A percentile compares a stretch with the other conserved stretches of the same genome.
These are phyloP conservation scores for Acanthamoeba quina DNA, from an alignment of 208 protist species.

Conservation along the genomic window DNA sequence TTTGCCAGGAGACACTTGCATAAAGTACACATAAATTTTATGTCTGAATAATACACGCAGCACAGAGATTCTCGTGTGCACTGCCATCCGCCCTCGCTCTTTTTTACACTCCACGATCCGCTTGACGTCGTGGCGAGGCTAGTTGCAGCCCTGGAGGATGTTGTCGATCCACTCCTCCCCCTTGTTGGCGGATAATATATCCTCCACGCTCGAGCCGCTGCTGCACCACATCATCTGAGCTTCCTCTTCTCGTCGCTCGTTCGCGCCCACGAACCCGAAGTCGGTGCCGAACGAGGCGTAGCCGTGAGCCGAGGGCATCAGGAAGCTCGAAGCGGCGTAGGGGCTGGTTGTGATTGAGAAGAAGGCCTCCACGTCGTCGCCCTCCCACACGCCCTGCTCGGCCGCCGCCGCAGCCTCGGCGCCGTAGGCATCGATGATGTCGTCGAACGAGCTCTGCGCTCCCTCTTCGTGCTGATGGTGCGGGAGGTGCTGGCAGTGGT, in stretches of 20 bases:
- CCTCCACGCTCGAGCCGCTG: not conserved
- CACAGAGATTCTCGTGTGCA: not conserved
- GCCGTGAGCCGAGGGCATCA: not conserved
- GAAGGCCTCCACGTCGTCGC: conserved; percentile 40
- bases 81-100: not conserved
- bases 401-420: not conserved
- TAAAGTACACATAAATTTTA: no score
- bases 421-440: not conserved
- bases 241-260: conserved; percentile 23
- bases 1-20: no score
- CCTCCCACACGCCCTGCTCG: conserved; percentile 41
- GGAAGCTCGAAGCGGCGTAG: not conserved
- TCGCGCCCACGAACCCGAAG: not conserved
- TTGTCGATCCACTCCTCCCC: conserved; percentile 28
- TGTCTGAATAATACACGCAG: no score
- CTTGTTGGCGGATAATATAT: conserved; percentile 24
- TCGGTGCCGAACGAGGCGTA: not conserved
- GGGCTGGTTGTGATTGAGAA: not conserved
- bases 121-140: no score
- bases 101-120: not conserved
- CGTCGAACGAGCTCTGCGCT: conserved; percentile 39
- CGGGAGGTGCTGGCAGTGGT: not conserved
- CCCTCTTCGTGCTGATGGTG: not conserved
- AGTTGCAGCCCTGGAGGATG: conserved; percentile 28
- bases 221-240: conserved; percentile 19